These are phyloP conservation scores for Sporormia fimetaria DNA, from an alignment of 495 filamentous ascomycete genomes.

Conservation along the genomic window DNA sequence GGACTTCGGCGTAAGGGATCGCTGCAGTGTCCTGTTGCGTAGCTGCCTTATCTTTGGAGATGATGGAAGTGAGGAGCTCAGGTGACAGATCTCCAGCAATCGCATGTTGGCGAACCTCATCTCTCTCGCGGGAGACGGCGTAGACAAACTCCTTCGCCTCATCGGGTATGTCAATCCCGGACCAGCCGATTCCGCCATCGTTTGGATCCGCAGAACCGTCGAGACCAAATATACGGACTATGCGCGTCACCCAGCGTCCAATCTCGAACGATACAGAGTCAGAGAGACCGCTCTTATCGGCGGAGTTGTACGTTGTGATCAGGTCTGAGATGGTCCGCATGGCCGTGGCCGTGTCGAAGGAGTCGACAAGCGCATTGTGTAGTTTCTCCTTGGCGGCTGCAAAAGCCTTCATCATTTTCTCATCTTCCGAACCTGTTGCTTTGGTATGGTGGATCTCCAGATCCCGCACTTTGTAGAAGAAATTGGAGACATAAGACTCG, in stretches of 20 bases:
- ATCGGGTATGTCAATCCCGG: conserved; percentile 52
- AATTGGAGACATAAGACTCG: conserved; percentile 79
- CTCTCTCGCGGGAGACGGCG: conserved; percentile 27
- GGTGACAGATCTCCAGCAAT: conserved; percentile 17
- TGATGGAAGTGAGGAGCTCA: conserved; percentile 14
- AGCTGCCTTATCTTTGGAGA: conserved; percentile 10
- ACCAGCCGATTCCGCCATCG: conserved; percentile 67
- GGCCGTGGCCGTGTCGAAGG: conserved; percentile 72
- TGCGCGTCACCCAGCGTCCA: conserved; percentile 70
- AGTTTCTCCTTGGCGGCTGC: conserved; percentile 54
- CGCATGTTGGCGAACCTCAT: conserved; percentile 30
- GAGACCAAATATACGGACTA: conserved; percentile 77
- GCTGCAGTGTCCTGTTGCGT: conserved; percentile 17
- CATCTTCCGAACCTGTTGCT: conserved; percentile 12
- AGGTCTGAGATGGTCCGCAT: conserved; percentile 66
- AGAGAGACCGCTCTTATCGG: conserved; percentile 36
- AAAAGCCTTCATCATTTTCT: conserved; percentile 37
- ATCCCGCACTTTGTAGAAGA: conserved; percentile 72
- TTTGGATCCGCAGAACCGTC: conserved; percentile 49
- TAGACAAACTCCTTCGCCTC: conserved; percentile 32
- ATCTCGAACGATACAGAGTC: conserved; percentile 32
- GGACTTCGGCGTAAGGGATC: conserved; percentile 27
- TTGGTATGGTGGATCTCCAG: conserved; percentile 33
- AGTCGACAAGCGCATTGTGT: conserved; percentile 62
- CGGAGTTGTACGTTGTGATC: conserved; percentile 57